These are phyloP conservation scores for Eimeria praecox DNA, from an alignment of 169 alveolate species.

Conservation along the genomic window DNA sequence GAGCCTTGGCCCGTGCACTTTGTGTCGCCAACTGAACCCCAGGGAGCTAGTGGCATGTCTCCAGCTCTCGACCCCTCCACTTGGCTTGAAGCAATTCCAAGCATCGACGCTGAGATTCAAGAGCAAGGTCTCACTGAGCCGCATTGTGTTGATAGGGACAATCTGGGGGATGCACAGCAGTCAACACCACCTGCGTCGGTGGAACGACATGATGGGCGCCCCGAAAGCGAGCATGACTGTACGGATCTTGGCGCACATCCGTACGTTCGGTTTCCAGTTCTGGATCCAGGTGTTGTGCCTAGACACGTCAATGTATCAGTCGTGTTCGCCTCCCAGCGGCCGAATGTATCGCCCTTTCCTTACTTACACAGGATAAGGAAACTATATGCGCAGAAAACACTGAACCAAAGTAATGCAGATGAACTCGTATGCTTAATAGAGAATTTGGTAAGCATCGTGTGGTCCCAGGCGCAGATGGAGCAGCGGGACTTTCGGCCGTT, in stretches of 20 bases:
- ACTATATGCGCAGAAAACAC: not conserved
- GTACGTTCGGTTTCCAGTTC: not conserved
- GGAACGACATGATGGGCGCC: not conserved
- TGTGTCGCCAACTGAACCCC: not conserved
- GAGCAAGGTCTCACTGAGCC: not conserved
- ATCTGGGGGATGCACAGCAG: not conserved
- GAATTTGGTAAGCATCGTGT: not conserved
- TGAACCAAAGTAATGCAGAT: not conserved
- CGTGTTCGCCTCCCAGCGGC: not conserved
- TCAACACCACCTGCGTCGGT: not conserved
- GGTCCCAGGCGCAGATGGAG: not conserved
- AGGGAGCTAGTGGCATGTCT: not conserved
- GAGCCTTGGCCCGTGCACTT: not conserved
- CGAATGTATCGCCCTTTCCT: not conserved
- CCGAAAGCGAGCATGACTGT: too few relatives aligned
- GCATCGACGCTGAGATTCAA: not conserved
- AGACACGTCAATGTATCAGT: not conserved
- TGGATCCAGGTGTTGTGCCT: conserved; percentile 15
- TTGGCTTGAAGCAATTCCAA: not conserved
- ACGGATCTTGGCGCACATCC: not conserved
- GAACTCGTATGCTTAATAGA: not conserved
- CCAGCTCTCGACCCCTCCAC: not conserved
- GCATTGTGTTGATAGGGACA: not conserved
- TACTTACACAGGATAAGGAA: not conserved
- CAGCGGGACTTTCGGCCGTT: not conserved